Conservation (phyloP, 108 stramenopile species). For the Skeletonema costatum region DNA sequence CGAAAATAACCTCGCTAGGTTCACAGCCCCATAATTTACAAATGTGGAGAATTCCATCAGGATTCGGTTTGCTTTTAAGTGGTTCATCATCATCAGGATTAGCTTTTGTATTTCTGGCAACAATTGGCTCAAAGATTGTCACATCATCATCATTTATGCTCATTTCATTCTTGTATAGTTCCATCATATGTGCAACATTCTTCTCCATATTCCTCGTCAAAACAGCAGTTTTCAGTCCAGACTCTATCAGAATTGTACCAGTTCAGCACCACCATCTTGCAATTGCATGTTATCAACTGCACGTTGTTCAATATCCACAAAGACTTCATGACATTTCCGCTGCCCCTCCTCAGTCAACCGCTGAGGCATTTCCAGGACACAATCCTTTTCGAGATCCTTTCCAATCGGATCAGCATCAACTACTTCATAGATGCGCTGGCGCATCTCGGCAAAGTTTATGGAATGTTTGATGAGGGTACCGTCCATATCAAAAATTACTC, state of each 20-base stretch:
- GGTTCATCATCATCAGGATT: conserved; percentile 5
- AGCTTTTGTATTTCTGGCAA: conserved; percentile 31
- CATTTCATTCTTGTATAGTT: conserved; percentile 22
- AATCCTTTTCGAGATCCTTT: conserved; percentile 11
- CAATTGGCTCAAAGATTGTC: conserved; percentile 31
- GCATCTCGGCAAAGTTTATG: conserved; percentile 48
- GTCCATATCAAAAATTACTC: conserved; percentile 54
- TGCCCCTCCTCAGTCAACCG: conserved; percentile 24
- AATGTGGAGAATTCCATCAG: conserved; percentile 45
- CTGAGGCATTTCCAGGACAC: conserved; percentile 10
- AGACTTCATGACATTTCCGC: conserved; percentile 16
- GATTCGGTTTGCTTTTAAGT: conserved; percentile 38
- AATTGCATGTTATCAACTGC: conserved; percentile 36
- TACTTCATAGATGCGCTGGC: conserved; percentile 36
- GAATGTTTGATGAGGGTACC: conserved; percentile 43
- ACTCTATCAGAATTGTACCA: conserved; percentile 23
- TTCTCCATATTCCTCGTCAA: conserved; percentile 42
- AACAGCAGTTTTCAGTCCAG: conserved; percentile 24
- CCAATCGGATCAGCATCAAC: conserved; percentile 29
- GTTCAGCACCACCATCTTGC: conserved; percentile 31
- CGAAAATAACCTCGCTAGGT: conserved; percentile 43
- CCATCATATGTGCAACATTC: conserved; percentile 25
- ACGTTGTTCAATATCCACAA: conserved; percentile 39
- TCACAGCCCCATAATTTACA: conserved; percentile 39
- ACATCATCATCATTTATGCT: conserved; percentile 6